These are phyloP conservation scores for Rhinocladiella mackenziei DNA, from an alignment of 2,329 filamentous ascomycete genomes.

Conservation along the genomic window DNA sequence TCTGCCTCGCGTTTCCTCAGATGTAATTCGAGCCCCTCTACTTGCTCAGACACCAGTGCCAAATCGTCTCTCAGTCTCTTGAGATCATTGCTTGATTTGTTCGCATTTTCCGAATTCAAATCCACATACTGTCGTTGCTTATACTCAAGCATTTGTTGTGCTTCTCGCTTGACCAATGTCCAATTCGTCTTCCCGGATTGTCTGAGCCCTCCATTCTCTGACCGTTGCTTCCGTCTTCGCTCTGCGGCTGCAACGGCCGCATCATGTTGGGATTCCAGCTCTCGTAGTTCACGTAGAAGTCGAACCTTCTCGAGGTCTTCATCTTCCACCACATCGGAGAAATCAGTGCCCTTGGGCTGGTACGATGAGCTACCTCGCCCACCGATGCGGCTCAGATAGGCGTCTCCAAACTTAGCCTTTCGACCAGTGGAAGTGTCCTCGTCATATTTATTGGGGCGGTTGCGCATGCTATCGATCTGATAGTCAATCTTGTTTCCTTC, in stretches of 20 bases:
- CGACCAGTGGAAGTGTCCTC: constrained; percentile 78
- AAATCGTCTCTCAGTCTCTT: constrained; percentile 81
- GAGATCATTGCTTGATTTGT: constrained; percentile 64
- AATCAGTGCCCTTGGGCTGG: constrained; percentile 73
- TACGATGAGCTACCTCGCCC: constrained; percentile 72
- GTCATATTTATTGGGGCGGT: constrained; percentile 57
- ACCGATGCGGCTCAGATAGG: constrained; percentile 87
- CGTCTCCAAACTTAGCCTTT: constrained; percentile 96
- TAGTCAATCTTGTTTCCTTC: constrained; percentile 97
- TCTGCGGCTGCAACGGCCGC: constrained; percentile 72
- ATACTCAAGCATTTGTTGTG: constrained; percentile 91
- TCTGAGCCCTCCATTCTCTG: constrained; percentile 23
- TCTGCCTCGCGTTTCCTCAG: constrained; percentile 70
- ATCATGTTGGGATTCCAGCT: constrained; percentile 82
- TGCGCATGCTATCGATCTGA: constrained; percentile 73
- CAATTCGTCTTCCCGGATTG: constrained; percentile 58
- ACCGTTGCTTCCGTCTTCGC: constrained; percentile 48
- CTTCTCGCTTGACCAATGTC: constrained; percentile 85
- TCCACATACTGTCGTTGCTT: constrained; percentile 78
- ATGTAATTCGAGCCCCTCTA: constrained; percentile 84
- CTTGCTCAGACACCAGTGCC: constrained; percentile 85
- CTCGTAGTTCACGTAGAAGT: constrained; percentile 84
- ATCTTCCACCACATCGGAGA: constrained; percentile 76
- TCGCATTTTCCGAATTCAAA: constrained; percentile 57
- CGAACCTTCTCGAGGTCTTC: constrained; percentile 96